A percentile compares a stretch with the other conserved stretches of the same genome.
phyloP scores from a whole-genome alignment of 192 early-diverging fungal species.

The Coemansia sp. region DNA sequence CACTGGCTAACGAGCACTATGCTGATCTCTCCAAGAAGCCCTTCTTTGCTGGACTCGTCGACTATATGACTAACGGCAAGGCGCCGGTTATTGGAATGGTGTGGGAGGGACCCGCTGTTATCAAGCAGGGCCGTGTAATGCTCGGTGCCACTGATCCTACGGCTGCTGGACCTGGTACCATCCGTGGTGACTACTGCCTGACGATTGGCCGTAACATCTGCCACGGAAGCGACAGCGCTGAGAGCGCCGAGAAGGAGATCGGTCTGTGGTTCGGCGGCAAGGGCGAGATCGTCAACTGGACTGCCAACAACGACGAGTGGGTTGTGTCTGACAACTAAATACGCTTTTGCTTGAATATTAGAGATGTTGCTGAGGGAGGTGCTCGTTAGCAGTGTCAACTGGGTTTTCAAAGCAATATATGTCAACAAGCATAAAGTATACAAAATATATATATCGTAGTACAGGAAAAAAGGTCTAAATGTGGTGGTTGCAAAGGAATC shows the following conservation, averaged over 20 bases:
- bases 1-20: constrained; percentile 85
- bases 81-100: constrained; percentile 84
- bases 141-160: constrained; percentile 94
- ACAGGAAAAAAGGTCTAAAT: background rate
- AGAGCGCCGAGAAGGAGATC: constrained; percentile 82
- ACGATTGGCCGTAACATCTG: constrained; percentile 81
- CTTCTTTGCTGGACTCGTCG: constrained; percentile 87
- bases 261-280: constrained; percentile 72
- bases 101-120: constrained; percentile 87
- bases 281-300: constrained; percentile 66
- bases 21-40: constrained; percentile 82
- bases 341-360: background rate
- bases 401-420: background rate
- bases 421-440: background rate
- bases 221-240: constrained; percentile 87
- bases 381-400: background rate
- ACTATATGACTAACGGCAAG: constrained; percentile 90
- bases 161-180: constrained; percentile 83
- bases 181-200: constrained; percentile 86
- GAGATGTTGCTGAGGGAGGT: background rate
- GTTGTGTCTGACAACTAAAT: constrained; percentile 68
- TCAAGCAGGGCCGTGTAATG: constrained; percentile 84
- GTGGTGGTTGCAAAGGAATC: background rate
- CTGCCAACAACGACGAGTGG: constrained; percentile 68
- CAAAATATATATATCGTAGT: background rate